phyloP scores from a whole-genome alignment of 768 basidiomycete species.

The Rhizopogon rudus region DNA sequence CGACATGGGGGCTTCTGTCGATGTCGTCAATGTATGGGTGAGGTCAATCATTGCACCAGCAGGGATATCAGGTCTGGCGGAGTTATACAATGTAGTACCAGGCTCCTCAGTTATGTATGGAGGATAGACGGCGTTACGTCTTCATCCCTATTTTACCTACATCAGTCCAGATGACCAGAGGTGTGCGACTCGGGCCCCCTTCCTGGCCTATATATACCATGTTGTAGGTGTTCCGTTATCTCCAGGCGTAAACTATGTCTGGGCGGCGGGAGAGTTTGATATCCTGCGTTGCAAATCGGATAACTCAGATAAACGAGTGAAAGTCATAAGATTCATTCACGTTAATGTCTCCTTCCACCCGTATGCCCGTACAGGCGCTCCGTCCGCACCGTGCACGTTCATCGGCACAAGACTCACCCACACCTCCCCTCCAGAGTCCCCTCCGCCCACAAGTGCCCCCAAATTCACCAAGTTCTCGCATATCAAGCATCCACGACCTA shows the following conservation, averaged over 20 bases:
- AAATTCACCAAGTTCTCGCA: conserved; percentile 67
- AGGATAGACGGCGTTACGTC: background rate
- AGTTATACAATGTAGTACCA: background rate
- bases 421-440: conserved; percentile 18
- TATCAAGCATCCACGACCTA: conserved; percentile 60
- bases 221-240: background rate
- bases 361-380: conserved; percentile 67
- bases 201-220: background rate
- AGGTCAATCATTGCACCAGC: conserved; percentile 15
- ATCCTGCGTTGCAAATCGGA: background rate
- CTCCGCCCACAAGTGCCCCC: conserved; percentile 29
- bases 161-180: background rate
- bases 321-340: background rate
- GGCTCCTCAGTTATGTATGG: background rate
- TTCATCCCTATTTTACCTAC: background rate
- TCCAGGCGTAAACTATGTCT: background rate
- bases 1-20: conserved; percentile 14
- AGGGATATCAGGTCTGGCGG: background rate
- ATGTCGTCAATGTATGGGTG: conserved; percentile 15
- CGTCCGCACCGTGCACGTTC: conserved; percentile 54
- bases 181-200: background rate
- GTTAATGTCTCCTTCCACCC: conserved; percentile 35
- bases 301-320: too few relatives aligned
- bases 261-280: background rate
- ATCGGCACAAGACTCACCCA: conserved; percentile 56